Percentiles rank a stretch among this genome's conserved stretches.
Conservation (phyloP, 108 stramenopile species). For the Poteriospumella lacustris region DNA sequence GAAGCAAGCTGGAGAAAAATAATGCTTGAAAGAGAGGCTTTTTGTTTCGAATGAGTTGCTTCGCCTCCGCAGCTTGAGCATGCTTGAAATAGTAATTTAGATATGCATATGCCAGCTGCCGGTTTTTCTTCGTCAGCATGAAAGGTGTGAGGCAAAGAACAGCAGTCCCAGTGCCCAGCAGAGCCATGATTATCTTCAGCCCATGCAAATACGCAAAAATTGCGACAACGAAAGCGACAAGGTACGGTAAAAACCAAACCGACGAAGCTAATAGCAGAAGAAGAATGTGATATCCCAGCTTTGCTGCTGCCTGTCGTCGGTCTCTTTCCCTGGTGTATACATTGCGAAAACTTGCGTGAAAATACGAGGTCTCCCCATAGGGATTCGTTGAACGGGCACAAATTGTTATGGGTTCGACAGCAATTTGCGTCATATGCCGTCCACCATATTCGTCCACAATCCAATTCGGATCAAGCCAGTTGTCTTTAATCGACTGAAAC, state of each 20-base stretch:
- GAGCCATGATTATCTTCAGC: neutral
- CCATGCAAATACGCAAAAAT: neutral
- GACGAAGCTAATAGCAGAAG: neutral
- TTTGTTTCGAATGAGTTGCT: neutral
- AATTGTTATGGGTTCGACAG: neutral
- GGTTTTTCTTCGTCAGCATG: neutral
- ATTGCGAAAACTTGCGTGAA: neutral
- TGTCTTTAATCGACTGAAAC: too few relatives aligned
- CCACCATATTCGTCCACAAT: too few relatives aligned
- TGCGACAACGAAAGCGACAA: neutral
- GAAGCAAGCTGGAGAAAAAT: neutral
- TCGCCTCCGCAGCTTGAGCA: neutral
- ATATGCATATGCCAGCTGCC: neutral
- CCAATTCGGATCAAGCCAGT: too few relatives aligned
- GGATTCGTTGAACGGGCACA: neutral
- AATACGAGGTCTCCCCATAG: neutral
- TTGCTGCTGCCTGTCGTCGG: neutral
- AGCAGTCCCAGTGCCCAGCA: neutral
- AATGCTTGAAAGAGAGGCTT: neutral
- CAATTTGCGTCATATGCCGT: too few relatives aligned
- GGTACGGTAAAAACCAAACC: neutral
- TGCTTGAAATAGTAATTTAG: neutral
- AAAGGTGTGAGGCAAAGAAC: neutral
- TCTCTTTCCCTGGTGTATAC: neutral
- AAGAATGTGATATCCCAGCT: neutral